Evolutionary conservation across 345 rosid species (phyloP).

Genomic region (Populus alba): DNA sequence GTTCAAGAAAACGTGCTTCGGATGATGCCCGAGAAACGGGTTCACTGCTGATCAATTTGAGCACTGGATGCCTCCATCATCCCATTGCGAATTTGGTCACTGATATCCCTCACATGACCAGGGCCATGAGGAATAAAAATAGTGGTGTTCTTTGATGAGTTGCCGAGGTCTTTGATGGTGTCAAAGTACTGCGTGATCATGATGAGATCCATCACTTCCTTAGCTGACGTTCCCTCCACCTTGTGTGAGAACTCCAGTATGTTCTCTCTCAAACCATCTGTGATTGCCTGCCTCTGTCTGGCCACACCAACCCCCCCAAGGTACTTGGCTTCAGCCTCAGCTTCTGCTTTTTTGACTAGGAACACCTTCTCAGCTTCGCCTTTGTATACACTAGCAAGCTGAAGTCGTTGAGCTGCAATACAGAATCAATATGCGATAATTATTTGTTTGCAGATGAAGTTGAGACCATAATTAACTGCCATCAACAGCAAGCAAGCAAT

Average conservation of each 20-base stretch:
- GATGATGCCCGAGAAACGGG: neutral
- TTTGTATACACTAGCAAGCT: slow-evolving; percentile 97
- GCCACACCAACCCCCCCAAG: slow-evolving; percentile 97
- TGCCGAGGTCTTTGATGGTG: slow-evolving; percentile 88
- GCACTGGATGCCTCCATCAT: slow-evolving; percentile 80
- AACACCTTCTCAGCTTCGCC: slow-evolving; percentile 97
- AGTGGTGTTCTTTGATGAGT: slow-evolving; percentile 88
- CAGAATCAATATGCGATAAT: slow-evolving; percentile 5
- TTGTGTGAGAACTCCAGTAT: slow-evolving; percentile 86
- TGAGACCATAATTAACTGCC: neutral
- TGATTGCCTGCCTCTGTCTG: slow-evolving; percentile 96
- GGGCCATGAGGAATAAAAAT: slow-evolving; percentile 98
- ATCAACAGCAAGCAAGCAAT: neutral
- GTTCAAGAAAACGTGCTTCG: neutral
- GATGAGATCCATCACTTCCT: slow-evolving; percentile 97
- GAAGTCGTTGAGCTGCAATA: slow-evolving; percentile 88
- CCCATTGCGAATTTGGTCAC: slow-evolving; percentile 86
- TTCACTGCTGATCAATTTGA: slow-evolving; percentile 26
- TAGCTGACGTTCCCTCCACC: slow-evolving; percentile 84
- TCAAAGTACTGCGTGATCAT: slow-evolving; percentile 97
- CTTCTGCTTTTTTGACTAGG: slow-evolving; percentile 86
- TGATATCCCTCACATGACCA: slow-evolving; percentile 84
- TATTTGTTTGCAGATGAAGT: neutral
- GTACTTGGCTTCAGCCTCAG: slow-evolving; percentile 93
- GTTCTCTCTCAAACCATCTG: slow-evolving; percentile 94